A percentile compares a stretch with the other conserved stretches of the same genome.
phyloP scores from a whole-genome alignment of 352 stramenopile genomes.

The Globisporangium splendens region DNA sequence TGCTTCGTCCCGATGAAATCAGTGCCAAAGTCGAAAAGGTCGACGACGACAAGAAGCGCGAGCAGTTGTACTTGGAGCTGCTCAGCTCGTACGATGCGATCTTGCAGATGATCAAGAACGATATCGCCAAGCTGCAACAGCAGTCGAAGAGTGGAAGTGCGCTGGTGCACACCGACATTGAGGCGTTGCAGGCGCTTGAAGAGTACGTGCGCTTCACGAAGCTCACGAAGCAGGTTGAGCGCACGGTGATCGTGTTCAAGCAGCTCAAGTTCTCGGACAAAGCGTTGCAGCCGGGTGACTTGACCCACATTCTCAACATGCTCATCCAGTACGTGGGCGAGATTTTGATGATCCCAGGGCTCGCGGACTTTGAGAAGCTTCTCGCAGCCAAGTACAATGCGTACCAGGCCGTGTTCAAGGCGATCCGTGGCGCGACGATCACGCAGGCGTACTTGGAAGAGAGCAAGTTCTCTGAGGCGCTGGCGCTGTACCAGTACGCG shows the following conservation, averaged over 20 bases:
- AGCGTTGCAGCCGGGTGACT: constrained; percentile 45
- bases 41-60: constrained; percentile 63
- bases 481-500: constrained; percentile 73
- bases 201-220: constrained; percentile 77
- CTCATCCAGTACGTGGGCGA: constrained; percentile 77
- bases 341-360: constrained; percentile 62
- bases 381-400: constrained; percentile 56
- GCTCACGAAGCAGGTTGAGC: constrained; percentile 69
- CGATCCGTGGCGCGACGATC: constrained; percentile 55
- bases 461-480: constrained; percentile 63
- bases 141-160: constrained; percentile 73
- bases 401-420: constrained; percentile 68
- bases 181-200: constrained; percentile 58
- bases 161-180: constrained; percentile 70
- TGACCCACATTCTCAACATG: constrained; percentile 83
- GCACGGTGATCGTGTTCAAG: constrained; percentile 55
- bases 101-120: constrained; percentile 63
- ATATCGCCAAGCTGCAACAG: constrained; percentile 61
- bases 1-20: constrained; percentile 75
- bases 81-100: constrained; percentile 71
- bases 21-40: constrained; percentile 54
- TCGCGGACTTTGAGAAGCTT: constrained; percentile 50
- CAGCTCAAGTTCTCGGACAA: constrained; percentile 54
- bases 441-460: constrained; percentile 65
- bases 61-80: constrained; percentile 64